Base-by-base conservation (phyloP, 805 yeast species). In the Dipodascopsis uninucleata region DNA sequence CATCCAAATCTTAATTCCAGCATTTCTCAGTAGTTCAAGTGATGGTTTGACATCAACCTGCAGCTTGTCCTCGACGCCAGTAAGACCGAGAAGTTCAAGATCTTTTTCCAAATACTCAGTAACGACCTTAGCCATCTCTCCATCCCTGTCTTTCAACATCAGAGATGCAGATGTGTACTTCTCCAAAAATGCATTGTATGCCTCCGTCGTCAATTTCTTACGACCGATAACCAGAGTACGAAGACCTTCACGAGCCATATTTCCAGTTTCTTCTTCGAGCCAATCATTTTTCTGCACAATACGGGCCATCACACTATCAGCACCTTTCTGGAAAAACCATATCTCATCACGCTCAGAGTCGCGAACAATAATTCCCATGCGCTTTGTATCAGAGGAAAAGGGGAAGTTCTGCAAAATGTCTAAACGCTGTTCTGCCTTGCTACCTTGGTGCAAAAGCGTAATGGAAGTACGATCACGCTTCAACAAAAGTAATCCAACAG, bases 1-100 rank as follows among this genome's bases (percentile, higher is more conserved):
- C 98, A 93, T 94, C 99, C 99, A 93, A 40, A 93, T 93, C 59
- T 89, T 89, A 44, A 94, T 79, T 3, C 97, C 98, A 0, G 97
- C 99, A 66, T 94, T 93, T 57, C 98, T 76, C 55, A 93, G 71
- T 28, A 89, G 72, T 68, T 93, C 99, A 47, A 93, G 81, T 0
- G 96, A 86, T 0, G 94, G 76, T 65, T 90, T 90, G 38, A 94
- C 96, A 62, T 90, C 88, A 45, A 78, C 75, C 62, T 93, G 99
- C 38, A 93, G 72, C 61, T 87, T 85, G 63, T 93, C 99, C 62
- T 93, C 99, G 20, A 93, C 99, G 52, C 99, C 99, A 0, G 98
- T 93, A 31, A 93, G 70, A 0, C 98, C 99, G 39, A 87, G 66
- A 21, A 93, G 71, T 58, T 89, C 97, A 36, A 93, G 66, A 57